Evolutionary conservation across 257 asterid species (phyloP).

Genomic region (Jacaranda mimosifolia): DNA sequence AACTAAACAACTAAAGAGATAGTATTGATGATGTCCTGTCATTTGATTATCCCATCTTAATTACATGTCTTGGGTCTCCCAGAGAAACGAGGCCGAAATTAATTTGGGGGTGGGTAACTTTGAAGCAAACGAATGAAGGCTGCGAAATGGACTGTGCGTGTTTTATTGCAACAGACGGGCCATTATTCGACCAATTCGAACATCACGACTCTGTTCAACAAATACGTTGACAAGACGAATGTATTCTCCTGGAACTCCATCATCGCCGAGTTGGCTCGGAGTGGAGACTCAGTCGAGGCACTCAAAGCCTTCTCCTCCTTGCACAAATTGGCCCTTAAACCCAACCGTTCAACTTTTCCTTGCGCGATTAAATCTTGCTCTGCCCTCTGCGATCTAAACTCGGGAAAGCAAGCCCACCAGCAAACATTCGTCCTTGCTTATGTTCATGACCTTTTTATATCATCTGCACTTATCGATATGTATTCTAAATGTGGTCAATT

Average conservation of each 20-base stretch:
- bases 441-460: slow-evolving; percentile 65
- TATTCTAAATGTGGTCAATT: slow-evolving; percentile 77
- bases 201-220: slow-evolving; percentile 66
- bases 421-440: slow-evolving; percentile 80
- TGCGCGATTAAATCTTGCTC: slow-evolving; percentile 89
- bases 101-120: not conserved
- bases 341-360: slow-evolving; percentile 86
- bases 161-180: slow-evolving; percentile 4
- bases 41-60: too few relatives aligned
- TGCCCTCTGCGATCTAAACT: slow-evolving; percentile 70
- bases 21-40: too few relatives aligned
- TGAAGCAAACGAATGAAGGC: slow-evolving; percentile 46
- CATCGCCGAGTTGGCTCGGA: slow-evolving; percentile 85
- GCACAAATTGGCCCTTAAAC: slow-evolving; percentile 79
- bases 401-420: slow-evolving; percentile 91
- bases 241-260: slow-evolving; percentile 92
- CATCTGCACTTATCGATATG: slow-evolving; percentile 89
- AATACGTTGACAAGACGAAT: slow-evolving; percentile 70
- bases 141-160: slow-evolving; percentile 24
- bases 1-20: too few relatives aligned
- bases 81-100: too few relatives aligned
- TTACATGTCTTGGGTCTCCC: too few relatives aligned
- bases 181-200: slow-evolving; percentile 51
- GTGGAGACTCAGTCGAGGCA: slow-evolving; percentile 82
- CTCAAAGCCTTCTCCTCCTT: slow-evolving; percentile 86